Conservation (phyloP, 495 filamentous ascomycete species). For the Hypoxylon perforatum region DNA sequence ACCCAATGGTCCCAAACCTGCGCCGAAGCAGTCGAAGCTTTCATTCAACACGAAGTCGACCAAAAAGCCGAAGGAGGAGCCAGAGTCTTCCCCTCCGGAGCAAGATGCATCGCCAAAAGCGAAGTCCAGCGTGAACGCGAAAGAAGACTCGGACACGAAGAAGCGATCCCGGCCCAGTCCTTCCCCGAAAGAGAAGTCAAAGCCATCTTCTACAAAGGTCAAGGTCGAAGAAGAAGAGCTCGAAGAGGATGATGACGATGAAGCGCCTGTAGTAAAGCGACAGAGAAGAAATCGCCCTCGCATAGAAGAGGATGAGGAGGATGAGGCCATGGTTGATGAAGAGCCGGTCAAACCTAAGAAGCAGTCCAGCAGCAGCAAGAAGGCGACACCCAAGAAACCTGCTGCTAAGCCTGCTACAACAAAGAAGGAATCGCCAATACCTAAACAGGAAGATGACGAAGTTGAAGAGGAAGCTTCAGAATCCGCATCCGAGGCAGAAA, state of each 20-base stretch:
- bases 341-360: slow-evolving; percentile 41
- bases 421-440: slow-evolving; percentile 43
- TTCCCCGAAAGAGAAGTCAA: slow-evolving; percentile 27
- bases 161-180: slow-evolving; percentile 53
- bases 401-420: slow-evolving; percentile 29
- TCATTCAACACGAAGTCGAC: slow-evolving; percentile 68
- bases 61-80: slow-evolving; percentile 52
- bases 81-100: slow-evolving; percentile 31
- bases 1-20: slow-evolving; percentile 62
- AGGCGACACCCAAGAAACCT: slow-evolving; percentile 43
- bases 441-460: slow-evolving; percentile 42
- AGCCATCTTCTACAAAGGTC: slow-evolving; percentile 36
- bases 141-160: slow-evolving; percentile 50
- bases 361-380: slow-evolving; percentile 23
- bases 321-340: slow-evolving; percentile 53
- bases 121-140: slow-evolving; percentile 41
- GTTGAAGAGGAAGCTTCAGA: slow-evolving; percentile 62
- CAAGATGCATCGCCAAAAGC: slow-evolving; percentile 28
- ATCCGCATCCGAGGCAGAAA: slow-evolving; percentile 62
- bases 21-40: slow-evolving; percentile 78
- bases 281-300: slow-evolving; percentile 53
- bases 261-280: slow-evolving; percentile 66
- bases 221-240: slow-evolving; percentile 46
- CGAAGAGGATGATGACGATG: slow-evolving; percentile 58
- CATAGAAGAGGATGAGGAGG: slow-evolving; percentile 56